Evolutionary conservation across 306 rosid species (phyloP).

Genomic region (Crataegus laevigata): DNA sequence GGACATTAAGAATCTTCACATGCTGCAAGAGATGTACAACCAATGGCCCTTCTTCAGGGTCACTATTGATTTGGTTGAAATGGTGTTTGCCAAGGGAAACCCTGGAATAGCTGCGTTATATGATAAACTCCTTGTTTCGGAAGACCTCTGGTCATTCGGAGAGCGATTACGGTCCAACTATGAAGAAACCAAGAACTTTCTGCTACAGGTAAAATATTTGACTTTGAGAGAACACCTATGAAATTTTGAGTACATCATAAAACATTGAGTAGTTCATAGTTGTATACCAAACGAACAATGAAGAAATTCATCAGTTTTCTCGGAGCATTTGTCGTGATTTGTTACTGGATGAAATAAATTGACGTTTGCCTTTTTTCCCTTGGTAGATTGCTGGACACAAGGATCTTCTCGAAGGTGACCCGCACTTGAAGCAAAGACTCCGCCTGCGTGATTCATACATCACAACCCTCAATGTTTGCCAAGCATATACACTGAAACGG

Average conservation of each 20-base stretch:
- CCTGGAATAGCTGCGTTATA: constrained; percentile 74
- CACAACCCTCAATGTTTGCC: constrained; percentile 88
- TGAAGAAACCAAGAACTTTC: constrained; percentile 74
- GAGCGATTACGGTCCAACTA: constrained; percentile 56
- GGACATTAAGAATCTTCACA: constrained; percentile 64
- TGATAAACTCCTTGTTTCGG: constrained; percentile 81
- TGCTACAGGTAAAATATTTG: constrained; percentile 55
- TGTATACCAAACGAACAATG: background rate
- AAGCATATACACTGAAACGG: constrained; percentile 92
- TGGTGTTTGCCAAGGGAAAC: constrained; percentile 99
- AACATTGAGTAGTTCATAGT: no score
- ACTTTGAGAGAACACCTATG: background rate
- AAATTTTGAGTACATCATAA: background rate
- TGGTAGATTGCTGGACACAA: constrained; percentile 83
- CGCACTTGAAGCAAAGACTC: constrained; percentile 86
- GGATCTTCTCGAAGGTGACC: constrained; percentile 95
- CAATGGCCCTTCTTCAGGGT: constrained; percentile 96
- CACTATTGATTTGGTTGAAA: constrained; percentile 90
- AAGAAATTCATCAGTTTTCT: background rate
- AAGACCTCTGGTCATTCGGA: constrained; percentile 78
- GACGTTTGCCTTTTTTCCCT: background rate
- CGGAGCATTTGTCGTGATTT: background rate
- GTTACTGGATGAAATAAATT: background rate
- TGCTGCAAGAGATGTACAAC: constrained; percentile 88
- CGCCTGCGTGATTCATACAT: constrained; percentile 83